Evolutionary conservation across 1,284 basidiomycete genomes (phyloP).

Genomic region (Heterobasidion occidentale): DNA sequence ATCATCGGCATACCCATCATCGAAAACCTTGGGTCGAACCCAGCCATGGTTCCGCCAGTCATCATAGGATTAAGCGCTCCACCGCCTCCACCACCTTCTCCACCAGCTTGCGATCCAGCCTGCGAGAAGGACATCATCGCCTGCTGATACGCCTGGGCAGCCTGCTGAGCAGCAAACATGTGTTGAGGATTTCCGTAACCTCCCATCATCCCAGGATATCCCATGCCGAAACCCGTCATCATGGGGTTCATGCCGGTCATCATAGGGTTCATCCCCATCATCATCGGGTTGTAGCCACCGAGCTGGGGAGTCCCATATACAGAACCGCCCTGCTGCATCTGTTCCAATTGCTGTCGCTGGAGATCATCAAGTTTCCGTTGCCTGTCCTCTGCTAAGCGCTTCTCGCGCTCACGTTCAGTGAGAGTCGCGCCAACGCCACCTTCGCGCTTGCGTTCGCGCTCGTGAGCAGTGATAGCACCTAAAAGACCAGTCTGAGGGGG

Average conservation of each 20-base stretch:
- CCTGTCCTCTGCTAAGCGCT: constrained; percentile 82
- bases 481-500: constrained; percentile 94
- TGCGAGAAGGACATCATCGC: constrained; percentile 86
- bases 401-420: constrained; percentile 92
- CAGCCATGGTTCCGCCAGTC: constrained; percentile 36
- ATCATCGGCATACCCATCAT: constrained; percentile 54
- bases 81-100: constrained; percentile 33
- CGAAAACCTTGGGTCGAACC: constrained; percentile 41
- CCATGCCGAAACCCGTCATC: constrained; percentile 39
- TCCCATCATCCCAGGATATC: constrained; percentile 59
- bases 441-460: constrained; percentile 88
- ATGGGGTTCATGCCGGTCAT: constrained; percentile 52
- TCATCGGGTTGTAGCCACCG: constrained; percentile 50
- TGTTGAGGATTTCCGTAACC: constrained; percentile 67
- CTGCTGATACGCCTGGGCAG: constrained; percentile 83
- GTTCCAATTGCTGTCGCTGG: constrained; percentile 83
- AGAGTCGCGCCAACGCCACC: constrained; percentile 92
- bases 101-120: constrained; percentile 68
- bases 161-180: constrained; percentile 87
- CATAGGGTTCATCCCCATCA: constrained; percentile 51
- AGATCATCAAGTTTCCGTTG: constrained; percentile 89
- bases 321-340: constrained; percentile 70
- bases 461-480: constrained; percentile 92
- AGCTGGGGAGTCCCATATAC: constrained; percentile 46
- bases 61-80: constrained; percentile 46